These are phyloP conservation scores for Rhodotorula sp. DNA, from an alignment of 1,284 basidiomycete species.

Conservation along the genomic window DNA sequence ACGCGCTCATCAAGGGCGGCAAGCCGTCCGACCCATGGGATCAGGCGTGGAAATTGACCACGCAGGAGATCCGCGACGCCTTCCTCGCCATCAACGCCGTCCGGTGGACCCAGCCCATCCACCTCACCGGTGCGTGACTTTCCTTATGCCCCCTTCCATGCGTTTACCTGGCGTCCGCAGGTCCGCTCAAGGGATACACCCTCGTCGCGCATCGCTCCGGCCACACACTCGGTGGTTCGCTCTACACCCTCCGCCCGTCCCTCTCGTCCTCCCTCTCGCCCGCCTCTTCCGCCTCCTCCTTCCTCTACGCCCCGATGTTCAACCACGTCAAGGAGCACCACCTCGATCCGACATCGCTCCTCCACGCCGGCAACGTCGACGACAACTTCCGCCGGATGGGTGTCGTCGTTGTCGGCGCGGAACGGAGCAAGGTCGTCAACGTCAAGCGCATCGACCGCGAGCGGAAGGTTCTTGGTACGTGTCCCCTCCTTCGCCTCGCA, in stretches of 20 bases:
- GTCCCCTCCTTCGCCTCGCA: too few species aligned
- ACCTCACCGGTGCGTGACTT: constrained; percentile 73
- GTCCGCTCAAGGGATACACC: constrained; percentile 85
- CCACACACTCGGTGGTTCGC: constrained; percentile 92
- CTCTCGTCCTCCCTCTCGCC: constrained; percentile 62
- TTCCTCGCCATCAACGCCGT: constrained; percentile 91
- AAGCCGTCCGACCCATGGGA: constrained; percentile 28
- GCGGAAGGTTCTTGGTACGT: constrained; percentile 77
- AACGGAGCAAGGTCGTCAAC: constrained; percentile 76
- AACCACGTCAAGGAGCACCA: constrained; percentile 97
- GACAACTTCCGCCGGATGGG: constrained; percentile 87
- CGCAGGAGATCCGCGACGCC: constrained; percentile 55
- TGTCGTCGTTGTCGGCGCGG: constrained; percentile 89
- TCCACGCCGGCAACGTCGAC: constrained; percentile 60
- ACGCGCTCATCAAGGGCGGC: constrained; percentile 6
- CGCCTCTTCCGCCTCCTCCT: constrained; percentile 76
- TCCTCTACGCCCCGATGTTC: constrained; percentile 92
- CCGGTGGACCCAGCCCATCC: constrained; percentile 92
- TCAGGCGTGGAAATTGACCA: constrained; percentile 36
- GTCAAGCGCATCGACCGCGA: constrained; percentile 90
- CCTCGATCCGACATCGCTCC: constrained; percentile 87
- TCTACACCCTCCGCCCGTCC: constrained; percentile 85
- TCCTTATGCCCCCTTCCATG: background rate
- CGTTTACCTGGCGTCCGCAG: constrained; percentile 54
- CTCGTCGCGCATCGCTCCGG: constrained; percentile 96